Evolutionary conservation across 2,329 filamentous ascomycete species (phyloP), one percentile per base, ranked within the genome.

Genomic region (Fusarium abutilonis): DNA sequence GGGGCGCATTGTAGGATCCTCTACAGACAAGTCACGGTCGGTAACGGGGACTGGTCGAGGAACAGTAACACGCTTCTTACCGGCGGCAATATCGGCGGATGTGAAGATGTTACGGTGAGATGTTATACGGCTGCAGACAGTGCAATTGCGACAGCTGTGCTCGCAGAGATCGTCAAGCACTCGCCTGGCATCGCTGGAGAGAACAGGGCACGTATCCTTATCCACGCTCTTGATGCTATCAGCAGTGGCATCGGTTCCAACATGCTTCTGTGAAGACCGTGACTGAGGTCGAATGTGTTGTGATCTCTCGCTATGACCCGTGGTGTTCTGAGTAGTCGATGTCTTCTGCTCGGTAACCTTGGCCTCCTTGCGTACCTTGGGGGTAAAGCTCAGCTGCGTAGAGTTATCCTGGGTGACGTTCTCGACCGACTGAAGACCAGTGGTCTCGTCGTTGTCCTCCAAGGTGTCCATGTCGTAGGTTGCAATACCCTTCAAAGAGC

Each of bases 1-100:
- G 6, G 89, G 87, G 6, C 89, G 87, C 68, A 89, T 79, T 2
- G 85, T 89, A 3, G 77, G 76, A 44, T 85, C 81, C 36, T 85
- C 82, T 19, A 69, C 63, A 9, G 69, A 79, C 10, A 82, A 78
- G 39, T 83, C 81, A 75, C 74, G 86, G 73, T 88, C 84, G 0
- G 87, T 89, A 51, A 90, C 85, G 13, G 89, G 87, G 39, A 89
- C 81, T 3, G 89, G 89, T 28, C 86, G 87, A 28, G 86, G 76
- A 41, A 89, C 82, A 41, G 81, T 83, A 35, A 92, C 78, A 45
- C 84, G 83, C 73, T 87, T 87, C 72, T 86, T 84, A 60, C 77
- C 77, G 14, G 70, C 66, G 11, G 73, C 72, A 13, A 78, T 63
- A 43, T 81, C 78, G 4, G 75, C 66, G 6, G 74, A 64, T 4